Percentiles rank a stretch among this genome's conserved stretches.
Evolutionary conservation across 2,329 filamentous ascomycete genomes (phyloP).

Genomic region (Didymella keratinophila): DNA sequence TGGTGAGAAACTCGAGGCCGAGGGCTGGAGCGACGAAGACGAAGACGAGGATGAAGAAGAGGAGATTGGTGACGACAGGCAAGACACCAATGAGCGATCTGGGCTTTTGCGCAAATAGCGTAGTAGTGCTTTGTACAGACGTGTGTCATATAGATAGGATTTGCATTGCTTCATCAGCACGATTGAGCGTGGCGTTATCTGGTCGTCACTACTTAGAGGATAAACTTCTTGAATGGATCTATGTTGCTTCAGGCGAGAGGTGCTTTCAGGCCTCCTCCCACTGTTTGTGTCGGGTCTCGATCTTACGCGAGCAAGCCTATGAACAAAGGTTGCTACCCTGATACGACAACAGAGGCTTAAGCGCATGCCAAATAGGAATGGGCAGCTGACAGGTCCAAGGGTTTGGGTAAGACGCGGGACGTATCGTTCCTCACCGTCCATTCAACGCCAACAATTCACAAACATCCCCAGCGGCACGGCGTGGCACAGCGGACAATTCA

Average conservation of each 20-base stretch:
- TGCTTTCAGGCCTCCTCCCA: neutral
- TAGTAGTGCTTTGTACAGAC: constrained; percentile 6
- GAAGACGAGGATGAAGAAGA: constrained; percentile 42
- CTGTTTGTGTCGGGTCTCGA: neutral
- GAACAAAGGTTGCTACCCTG: neutral
- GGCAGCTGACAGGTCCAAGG: neutral
- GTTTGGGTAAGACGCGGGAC: constrained; percentile 1
- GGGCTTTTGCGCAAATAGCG: constrained; percentile 41
- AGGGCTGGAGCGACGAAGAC: constrained; percentile 59
- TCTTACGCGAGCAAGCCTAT: neutral
- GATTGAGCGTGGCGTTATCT: constrained; percentile 15
- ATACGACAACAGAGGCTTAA: neutral
- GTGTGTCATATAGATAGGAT: constrained; percentile 9
- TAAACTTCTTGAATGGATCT: constrained; percentile 11
- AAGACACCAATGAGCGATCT: constrained; percentile 38
- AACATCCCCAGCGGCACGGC: neutral
- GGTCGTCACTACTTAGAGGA: constrained; percentile 1
- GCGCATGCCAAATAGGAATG: neutral
- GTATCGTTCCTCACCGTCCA: constrained; percentile 3
- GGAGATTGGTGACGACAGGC: constrained; percentile 26
- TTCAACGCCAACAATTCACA: neutral
- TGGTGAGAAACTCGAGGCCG: constrained; percentile 66
- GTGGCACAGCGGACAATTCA: constrained; percentile 1
- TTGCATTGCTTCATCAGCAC: constrained; percentile 11
- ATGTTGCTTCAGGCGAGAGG: neutral